Base-by-base conservation (phyloP, 371 early-diverging fungal species). In the Fennellomyces sp. region DNA sequence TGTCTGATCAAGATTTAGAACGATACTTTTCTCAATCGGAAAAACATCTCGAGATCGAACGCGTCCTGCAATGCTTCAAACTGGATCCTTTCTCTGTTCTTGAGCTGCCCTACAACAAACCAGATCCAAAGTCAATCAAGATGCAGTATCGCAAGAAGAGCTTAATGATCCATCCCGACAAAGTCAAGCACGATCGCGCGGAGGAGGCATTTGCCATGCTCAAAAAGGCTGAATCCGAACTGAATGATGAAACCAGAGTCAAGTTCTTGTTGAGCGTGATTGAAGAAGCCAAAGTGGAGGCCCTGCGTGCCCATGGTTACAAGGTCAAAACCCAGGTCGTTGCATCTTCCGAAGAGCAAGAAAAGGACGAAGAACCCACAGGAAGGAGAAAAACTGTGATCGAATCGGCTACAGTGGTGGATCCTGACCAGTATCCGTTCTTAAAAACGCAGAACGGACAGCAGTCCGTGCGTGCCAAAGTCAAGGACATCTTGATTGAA, bases 111-210 rank as follows among this genome's bases (percentile, higher is more conserved):
- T 76, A 73, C 29, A 69, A 50, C 19, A 84, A 82, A 50, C 77
- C 73, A 39, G 78, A 84, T 3, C 61, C 84, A 2, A 80, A 87
- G 38, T 81, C 85, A 13, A 75, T 93, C 70, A 91, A 92, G 64
- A 59, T 81, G 41, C 84, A 85, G 2, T 96, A 92, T 78, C 85
- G 96, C 30, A 88, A 84, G 58, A 92, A 91, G 68, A 93, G 94
- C 57, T 83, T 94, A 21, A 90, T 93, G 70, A 89, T 93, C 30
- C 96, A 96, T 64, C 96, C 96, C 2, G 96, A 96, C 73, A 96
- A 93, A 64, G 82, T 86, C 30, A 80, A 85, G 52, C 94, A 94
- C 64, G 86, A 85, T 19, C 70, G 79, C 12, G 94, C 96, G 4
- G 82, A 86, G 52, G 91, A 92, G 33, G 93, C 94, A 0, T 96